phyloP scores from a whole-genome alignment of 306 rosid genomes.

The Lupinus albus region DNA sequence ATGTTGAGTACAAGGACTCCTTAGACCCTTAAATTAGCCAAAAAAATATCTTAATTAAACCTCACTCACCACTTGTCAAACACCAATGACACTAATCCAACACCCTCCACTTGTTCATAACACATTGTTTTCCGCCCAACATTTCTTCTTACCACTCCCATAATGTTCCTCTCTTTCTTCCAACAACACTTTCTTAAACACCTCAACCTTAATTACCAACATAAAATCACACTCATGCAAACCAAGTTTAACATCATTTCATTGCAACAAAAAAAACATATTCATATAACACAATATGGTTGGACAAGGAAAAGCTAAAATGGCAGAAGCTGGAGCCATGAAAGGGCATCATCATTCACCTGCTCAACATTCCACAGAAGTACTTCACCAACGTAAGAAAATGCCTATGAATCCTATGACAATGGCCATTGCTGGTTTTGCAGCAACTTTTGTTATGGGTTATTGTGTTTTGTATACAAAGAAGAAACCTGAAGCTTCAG shows the following conservation, averaged over 20 bases:
- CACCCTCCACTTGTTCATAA: constrained; percentile 20
- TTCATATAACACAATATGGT: constrained; percentile 32
- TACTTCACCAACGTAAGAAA: constrained; percentile 58
- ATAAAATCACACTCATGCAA: neutral
- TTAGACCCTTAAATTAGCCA: no score
- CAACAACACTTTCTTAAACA: constrained; percentile 1
- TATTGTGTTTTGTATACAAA: constrained; percentile 57
- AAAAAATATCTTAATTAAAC: no score
- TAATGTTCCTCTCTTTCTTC: neutral
- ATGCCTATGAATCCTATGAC: constrained; percentile 50
- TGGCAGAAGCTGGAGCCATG: constrained; percentile 37
- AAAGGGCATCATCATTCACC: constrained; percentile 37
- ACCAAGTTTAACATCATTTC: neutral
- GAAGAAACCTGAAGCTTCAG: constrained; percentile 75
- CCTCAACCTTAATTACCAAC: neutral
- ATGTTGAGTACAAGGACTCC: no score
- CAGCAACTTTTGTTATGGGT: constrained; percentile 48
- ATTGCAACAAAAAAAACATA: neutral
- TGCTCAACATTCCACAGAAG: constrained; percentile 46
- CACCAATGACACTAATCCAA: neutral
- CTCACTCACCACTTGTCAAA: constrained; percentile 29
- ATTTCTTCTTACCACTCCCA: constrained; percentile 35
- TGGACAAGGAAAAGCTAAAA: constrained; percentile 36
- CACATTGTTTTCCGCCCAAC: constrained; percentile 36
- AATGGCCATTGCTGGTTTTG: constrained; percentile 65